These are phyloP conservation scores for Wakefieldia striispora DNA, from an alignment of 768 basidiomycete genomes.

Conservation along the genomic window DNA sequence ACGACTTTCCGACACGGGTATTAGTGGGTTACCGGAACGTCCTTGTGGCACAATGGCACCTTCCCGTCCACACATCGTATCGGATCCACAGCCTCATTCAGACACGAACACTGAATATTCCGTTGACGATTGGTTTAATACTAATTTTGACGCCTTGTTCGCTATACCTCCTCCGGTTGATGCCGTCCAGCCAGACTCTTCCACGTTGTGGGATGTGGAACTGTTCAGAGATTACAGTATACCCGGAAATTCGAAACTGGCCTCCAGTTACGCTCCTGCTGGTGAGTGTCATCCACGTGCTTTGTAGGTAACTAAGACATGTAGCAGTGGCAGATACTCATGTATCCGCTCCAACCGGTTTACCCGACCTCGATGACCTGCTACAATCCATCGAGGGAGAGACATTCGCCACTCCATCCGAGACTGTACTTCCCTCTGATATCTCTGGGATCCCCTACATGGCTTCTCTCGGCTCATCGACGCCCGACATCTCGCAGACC, in stretches of 20 bases:
- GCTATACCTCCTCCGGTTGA: conserved; percentile 27
- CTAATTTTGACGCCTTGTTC: conserved; percentile 24
- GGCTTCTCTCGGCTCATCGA: neutral
- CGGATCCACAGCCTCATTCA: conserved; percentile 29
- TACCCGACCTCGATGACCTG: conserved; percentile 8
- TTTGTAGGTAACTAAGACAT: neutral
- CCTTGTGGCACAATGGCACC: conserved; percentile 13
- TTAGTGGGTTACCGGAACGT: conserved; percentile 24
- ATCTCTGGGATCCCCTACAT: neutral
- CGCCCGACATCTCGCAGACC: conserved; percentile 2
- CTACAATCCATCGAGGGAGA: conserved; percentile 3
- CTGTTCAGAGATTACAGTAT: conserved; percentile 31
- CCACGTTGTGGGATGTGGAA: conserved; percentile 32
- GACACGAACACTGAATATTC: conserved; percentile 17
- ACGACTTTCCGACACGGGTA: conserved; percentile 34
- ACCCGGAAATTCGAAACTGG: conserved; percentile 1
- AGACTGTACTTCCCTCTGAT: neutral
- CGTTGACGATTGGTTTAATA: conserved; percentile 38
- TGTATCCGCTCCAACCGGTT: neutral
- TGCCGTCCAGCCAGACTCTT: conserved; percentile 24
- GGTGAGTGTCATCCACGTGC: conserved; percentile 1
- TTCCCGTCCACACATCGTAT: conserved; percentile 28
- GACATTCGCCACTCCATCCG: neutral
- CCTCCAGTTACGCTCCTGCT: neutral
- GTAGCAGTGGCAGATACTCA: neutral